Evolutionary conservation across 202 grass and related monocot genomes (phyloP).

Genomic region (Panicum virgatum): DNA sequence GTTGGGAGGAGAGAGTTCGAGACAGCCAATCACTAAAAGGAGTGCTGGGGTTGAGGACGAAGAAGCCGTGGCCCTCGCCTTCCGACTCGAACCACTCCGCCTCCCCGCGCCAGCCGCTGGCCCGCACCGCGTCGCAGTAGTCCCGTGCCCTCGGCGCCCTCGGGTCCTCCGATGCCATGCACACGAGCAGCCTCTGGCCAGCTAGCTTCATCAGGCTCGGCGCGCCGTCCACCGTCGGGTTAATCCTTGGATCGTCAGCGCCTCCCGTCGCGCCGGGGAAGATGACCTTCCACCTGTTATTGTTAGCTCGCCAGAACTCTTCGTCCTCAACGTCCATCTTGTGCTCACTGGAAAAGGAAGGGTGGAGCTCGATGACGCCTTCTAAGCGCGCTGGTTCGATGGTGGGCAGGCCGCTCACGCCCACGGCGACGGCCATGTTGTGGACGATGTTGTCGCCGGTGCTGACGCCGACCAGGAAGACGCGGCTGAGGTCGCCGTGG

Average conservation of each 20-base stretch:
- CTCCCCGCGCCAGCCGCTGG: conserved; percentile 50
- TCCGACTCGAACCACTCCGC: conserved; percentile 43
- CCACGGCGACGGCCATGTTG: conserved; percentile 34
- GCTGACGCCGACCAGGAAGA: conserved; percentile 44
- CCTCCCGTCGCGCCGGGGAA: conserved; percentile 35
- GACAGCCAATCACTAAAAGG: no score
- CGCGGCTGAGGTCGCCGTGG: background rate
- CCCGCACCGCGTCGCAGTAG: conserved; percentile 54
- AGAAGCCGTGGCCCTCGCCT: conserved; percentile 56
- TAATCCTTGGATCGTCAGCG: conserved; percentile 58
- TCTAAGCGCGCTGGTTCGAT: conserved; percentile 7
- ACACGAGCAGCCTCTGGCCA: conserved; percentile 63
- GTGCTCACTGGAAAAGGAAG: conserved; percentile 47
- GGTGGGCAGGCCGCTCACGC: background rate
- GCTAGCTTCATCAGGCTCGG: conserved; percentile 46
- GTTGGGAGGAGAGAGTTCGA: no score
- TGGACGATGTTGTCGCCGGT: conserved; percentile 2
- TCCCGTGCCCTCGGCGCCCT: conserved; percentile 35
- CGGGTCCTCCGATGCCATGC: conserved; percentile 47
- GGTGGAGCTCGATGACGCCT: conserved; percentile 53
- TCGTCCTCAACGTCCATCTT: conserved; percentile 2
- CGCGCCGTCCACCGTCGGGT: conserved; percentile 60
- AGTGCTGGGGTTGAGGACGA: conserved; percentile 14
- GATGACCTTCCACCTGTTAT: conserved; percentile 43
- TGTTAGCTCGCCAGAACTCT: conserved; percentile 9